Percentiles rank a stretch among this genome's conserved stretches.
Conservation (phyloP, 805 yeast species). For the Candida nanaspora region DNA sequence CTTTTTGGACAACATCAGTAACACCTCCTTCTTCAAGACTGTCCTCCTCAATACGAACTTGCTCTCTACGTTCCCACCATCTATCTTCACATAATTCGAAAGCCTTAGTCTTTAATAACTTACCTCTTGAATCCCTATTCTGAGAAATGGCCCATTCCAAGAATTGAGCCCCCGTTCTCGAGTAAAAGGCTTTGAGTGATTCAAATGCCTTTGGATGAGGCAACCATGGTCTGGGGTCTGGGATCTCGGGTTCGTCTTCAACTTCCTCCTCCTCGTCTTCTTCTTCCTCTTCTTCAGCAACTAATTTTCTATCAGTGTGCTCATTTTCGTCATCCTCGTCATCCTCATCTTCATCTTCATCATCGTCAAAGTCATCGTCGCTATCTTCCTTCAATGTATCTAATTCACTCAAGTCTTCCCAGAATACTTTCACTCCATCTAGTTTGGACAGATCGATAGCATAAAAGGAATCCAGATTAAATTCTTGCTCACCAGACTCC, state of each 20-base stretch:
- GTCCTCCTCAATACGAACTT: constrained; percentile 81
- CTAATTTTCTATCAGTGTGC: constrained; percentile 32
- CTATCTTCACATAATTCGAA: constrained; percentile 89
- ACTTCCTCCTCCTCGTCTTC: constrained; percentile 56
- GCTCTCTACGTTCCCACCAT: constrained; percentile 99
- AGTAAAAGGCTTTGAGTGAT: constrained; percentile 71
- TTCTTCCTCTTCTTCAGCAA: constrained; percentile 40
- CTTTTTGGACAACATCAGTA: constrained; percentile 78
- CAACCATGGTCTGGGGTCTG: constrained; percentile 93
- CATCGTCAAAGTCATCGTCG: constrained; percentile 59
- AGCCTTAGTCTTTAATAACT: constrained; percentile 79
- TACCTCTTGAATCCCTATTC: constrained; percentile 81
- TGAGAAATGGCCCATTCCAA: constrained; percentile 90
- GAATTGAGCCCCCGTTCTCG: constrained; percentile 80
- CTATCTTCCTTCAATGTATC: constrained; percentile 48
- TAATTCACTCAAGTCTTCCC: constrained; percentile 76
- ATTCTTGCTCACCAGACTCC: constrained; percentile 86
- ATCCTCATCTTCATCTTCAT: constrained; percentile 64
- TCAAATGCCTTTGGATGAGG: constrained; percentile 97
- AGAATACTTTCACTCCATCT: constrained; percentile 80
- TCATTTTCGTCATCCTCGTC: constrained; percentile 50
- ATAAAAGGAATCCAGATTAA: constrained; percentile 76
- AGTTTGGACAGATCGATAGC: constrained; percentile 77
- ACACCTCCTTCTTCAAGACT: constrained; percentile 89
- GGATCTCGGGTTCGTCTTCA: constrained; percentile 60